Conservation (phyloP, 345 rosid species). For the Anastatica hierochuntica region DNA sequence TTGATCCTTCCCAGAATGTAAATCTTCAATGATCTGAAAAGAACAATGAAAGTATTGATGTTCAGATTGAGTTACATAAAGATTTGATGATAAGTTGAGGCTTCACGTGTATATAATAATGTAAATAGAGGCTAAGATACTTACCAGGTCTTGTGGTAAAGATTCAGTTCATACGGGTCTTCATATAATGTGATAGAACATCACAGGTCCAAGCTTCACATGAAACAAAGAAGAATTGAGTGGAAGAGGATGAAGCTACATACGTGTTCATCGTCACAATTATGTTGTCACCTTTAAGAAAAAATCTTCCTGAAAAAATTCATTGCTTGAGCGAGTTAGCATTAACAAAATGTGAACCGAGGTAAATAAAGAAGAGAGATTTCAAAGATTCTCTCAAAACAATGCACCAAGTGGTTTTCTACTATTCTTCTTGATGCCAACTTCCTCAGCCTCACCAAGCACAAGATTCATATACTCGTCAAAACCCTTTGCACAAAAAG, state of each 20-base stretch:
- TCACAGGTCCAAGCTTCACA: too few relatives aligned
- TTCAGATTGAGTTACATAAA: too few relatives aligned
- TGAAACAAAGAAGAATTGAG: too few relatives aligned
- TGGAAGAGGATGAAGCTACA: conserved; percentile 18
- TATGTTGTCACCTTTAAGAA: conserved; percentile 78
- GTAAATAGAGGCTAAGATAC: too few relatives aligned
- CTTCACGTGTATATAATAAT: too few relatives aligned
- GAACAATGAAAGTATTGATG: too few relatives aligned
- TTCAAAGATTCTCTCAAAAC: background rate
- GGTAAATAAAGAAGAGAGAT: background rate
- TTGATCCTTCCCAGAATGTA: conserved; percentile 98
- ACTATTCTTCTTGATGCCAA: conserved; percentile 59
- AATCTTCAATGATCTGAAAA: too few relatives aligned
- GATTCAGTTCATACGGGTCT: too few relatives aligned
- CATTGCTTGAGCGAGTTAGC: background rate
- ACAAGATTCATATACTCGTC: conserved; percentile 92
- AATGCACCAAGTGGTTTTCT: conserved; percentile 55
- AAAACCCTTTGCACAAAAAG: conserved; percentile 47
- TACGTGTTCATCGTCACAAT: conserved; percentile 84
- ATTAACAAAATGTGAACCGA: background rate
- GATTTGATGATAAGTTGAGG: too few relatives aligned
- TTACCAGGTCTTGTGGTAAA: too few relatives aligned
- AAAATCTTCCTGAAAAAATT: conserved; percentile 63
- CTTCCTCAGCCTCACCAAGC: conserved; percentile 82
- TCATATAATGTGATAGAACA: too few relatives aligned